A percentile compares a stretch with the other conserved stretches of the same genome.
phyloP scores from a whole-genome alignment of 345 rosid genomes.

The Chamaenerion angustifolium region DNA sequence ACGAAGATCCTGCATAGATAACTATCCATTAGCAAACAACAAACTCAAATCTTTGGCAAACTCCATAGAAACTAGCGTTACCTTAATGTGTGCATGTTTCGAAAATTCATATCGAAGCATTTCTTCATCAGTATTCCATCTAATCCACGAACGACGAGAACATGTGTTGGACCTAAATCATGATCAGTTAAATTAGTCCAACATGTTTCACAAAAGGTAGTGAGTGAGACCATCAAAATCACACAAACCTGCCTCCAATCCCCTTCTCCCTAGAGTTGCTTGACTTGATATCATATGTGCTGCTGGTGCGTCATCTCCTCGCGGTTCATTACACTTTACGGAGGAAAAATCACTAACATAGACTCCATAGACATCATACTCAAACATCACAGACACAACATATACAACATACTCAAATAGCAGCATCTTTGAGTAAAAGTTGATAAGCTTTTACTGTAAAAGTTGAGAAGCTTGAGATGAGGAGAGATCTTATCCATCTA shows the following conservation, averaged over 20 bases:
- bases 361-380: too few relatives aligned
- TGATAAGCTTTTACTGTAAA: too few relatives aligned
- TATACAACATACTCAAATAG: too few relatives aligned
- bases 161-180: too few relatives aligned
- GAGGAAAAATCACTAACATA: conserved; percentile 4
- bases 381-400: too few relatives aligned
- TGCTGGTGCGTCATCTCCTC: conserved; percentile 81
- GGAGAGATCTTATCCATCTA: neutral
- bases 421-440: too few relatives aligned
- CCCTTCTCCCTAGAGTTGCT: conserved; percentile 43
- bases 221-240: conserved; percentile 11
- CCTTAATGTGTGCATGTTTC: conserved; percentile 96
- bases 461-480: too few relatives aligned
- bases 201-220: too few relatives aligned
- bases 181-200: too few relatives aligned
- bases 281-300: conserved; percentile 66
- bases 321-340: conserved; percentile 82
- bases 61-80: conserved; percentile 7
- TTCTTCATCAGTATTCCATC: conserved; percentile 97
- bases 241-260: conserved; percentile 65
- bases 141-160: conserved; percentile 92
- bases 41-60: neutral
- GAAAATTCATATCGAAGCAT: conserved; percentile 96
- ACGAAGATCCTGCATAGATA: too few relatives aligned
- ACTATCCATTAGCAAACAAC: neutral